Evolutionary conservation across 805 yeast genomes (phyloP).

Genomic region (Cyberlindnera maritima): DNA sequence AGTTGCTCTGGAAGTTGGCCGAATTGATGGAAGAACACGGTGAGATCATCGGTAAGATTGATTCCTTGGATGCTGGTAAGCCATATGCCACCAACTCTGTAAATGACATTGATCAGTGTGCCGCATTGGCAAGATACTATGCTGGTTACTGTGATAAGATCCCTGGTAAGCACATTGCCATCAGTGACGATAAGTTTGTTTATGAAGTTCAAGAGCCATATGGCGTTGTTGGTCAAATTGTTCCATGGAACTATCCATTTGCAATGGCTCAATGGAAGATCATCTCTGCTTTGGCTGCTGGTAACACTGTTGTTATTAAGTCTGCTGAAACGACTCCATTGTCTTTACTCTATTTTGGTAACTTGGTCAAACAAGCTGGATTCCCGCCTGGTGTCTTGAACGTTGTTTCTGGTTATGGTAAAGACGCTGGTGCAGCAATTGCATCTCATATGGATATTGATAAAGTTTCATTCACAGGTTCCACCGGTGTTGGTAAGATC

Average conservation of each 20-base stretch:
- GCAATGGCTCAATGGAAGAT: conserved; percentile 79
- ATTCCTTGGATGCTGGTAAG: conserved; percentile 76
- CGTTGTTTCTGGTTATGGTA: conserved; percentile 69
- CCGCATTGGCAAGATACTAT: conserved; percentile 61
- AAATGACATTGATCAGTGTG: conserved; percentile 64
- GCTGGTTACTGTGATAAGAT: conserved; percentile 75
- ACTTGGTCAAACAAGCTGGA: conserved; percentile 66
- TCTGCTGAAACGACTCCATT: conserved; percentile 78
- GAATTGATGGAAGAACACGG: conserved; percentile 63
- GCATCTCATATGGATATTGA: conserved; percentile 57
- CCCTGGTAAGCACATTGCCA: conserved; percentile 58
- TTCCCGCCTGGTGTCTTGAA: conserved; percentile 76
- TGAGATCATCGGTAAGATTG: conserved; percentile 65
- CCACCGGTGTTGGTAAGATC: conserved; percentile 63
- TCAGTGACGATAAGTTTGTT: conserved; percentile 64
- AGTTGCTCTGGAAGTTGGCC: conserved; percentile 56
- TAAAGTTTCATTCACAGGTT: conserved; percentile 65
- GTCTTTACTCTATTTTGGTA: conserved; percentile 62
- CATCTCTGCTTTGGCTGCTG: conserved; percentile 74
- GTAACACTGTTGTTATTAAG: conserved; percentile 69
- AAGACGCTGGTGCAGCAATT: conserved; percentile 65
- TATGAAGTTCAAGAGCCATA: conserved; percentile 71
- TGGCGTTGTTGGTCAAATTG: conserved; percentile 79
- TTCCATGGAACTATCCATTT: conserved; percentile 85
- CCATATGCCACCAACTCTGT: conserved; percentile 62